Percentiles rank a stretch among this genome's conserved stretches.
phyloP scores from a whole-genome alignment of 257 asterid genomes.

The Voacanga thouarsii region DNA sequence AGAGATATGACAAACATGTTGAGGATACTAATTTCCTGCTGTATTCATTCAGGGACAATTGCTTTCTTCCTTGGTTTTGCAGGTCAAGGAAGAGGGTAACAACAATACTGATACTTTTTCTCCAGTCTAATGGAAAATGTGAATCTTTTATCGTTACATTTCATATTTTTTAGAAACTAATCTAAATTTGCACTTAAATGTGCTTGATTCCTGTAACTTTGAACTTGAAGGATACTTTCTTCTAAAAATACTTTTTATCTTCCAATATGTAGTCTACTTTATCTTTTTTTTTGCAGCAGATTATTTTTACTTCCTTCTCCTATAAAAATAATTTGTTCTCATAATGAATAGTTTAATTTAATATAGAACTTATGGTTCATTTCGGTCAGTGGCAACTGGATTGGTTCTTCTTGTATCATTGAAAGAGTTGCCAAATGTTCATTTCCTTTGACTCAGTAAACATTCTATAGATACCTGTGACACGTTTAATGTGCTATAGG shows the following conservation, averaged over 20 bases:
- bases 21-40: neutral
- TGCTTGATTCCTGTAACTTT: neutral
- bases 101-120: neutral
- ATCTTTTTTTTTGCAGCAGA: too few relatives aligned
- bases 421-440: neutral
- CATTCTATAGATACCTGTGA: too few relatives aligned
- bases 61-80: neutral
- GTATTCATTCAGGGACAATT: neutral
- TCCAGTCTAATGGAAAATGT: neutral
- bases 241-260: too few relatives aligned
- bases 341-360: too few relatives aligned
- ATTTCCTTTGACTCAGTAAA: neutral
- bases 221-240: neutral
- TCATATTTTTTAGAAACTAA: neutral
- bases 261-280: too few relatives aligned
- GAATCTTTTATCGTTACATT: neutral
- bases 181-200: neutral
- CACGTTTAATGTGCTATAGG: neutral
- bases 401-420: too few relatives aligned
- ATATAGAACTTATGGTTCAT: neutral
- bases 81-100: neutral
- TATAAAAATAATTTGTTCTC: too few relatives aligned
- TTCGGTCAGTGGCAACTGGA: neutral
- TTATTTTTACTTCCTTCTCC: too few relatives aligned
- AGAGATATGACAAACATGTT: neutral